phyloP scores from a whole-genome alignment of 2,329 filamentous ascomycete species.

The Sclerotiophoma versabilis region DNA sequence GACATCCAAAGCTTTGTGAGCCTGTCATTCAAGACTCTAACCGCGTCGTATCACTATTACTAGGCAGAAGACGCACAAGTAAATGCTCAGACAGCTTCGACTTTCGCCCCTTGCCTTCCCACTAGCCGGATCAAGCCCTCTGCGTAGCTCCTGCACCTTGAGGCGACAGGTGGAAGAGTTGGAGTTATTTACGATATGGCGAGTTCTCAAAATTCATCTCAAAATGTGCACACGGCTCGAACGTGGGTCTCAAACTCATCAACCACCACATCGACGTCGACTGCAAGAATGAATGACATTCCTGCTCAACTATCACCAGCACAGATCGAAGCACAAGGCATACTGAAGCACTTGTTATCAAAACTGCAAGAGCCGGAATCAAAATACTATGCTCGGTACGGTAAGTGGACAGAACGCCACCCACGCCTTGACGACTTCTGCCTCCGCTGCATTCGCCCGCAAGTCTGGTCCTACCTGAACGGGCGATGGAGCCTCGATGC shows the following conservation, averaged over 20 bases:
- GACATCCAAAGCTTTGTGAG: background rate
- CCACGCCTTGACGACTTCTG: slow-evolving; percentile 28
- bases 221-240: background rate
- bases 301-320: slow-evolving; percentile 12
- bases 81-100: background rate
- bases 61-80: slow-evolving; percentile 7
- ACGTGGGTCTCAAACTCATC: background rate
- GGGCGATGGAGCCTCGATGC: slow-evolving; percentile 31
- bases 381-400: slow-evolving; percentile 28
- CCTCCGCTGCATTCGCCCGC: slow-evolving; percentile 29
- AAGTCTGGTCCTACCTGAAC: slow-evolving; percentile 31
- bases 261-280: background rate
- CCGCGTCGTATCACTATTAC: too few relatives aligned
- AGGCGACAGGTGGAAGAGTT: background rate
- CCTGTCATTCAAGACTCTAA: background rate
- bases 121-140: slow-evolving; percentile 6
- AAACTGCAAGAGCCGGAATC: slow-evolving; percentile 24
- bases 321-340: slow-evolving; percentile 34
- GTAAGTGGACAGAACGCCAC: slow-evolving; percentile 29
- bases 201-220: background rate
- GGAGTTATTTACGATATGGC: slow-evolving; percentile 1
- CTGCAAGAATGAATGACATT: slow-evolving; percentile 21
- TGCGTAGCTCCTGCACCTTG: slow-evolving; percentile 5
- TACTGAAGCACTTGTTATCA: slow-evolving; percentile 31
- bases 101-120: slow-evolving; percentile 11